A percentile compares a stretch with the other conserved stretches of the same genome.
These are phyloP conservation scores for Plasmodium inui DNA, from an alignment of 169 alveolate genomes.

Conservation along the genomic window DNA sequence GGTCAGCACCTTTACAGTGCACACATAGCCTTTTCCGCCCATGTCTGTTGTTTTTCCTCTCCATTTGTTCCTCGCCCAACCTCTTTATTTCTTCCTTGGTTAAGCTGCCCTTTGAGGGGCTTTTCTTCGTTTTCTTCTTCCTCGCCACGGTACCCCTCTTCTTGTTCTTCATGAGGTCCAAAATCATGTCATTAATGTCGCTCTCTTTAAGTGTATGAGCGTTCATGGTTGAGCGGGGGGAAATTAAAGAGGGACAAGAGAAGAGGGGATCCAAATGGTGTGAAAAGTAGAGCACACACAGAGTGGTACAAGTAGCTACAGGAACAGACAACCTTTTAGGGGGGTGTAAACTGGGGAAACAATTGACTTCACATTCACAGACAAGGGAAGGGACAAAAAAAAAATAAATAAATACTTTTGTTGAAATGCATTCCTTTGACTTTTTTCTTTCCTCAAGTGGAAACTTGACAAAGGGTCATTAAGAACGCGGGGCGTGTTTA, in stretches of 20 bases:
- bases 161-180: slow-evolving; percentile 25
- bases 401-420: background rate
- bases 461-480: too few relatives aligned
- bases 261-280: background rate
- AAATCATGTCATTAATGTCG: slow-evolving; percentile 37
- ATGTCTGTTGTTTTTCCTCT: background rate
- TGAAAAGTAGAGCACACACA: background rate
- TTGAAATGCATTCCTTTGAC: background rate
- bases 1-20: background rate
- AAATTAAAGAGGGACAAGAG: background rate
- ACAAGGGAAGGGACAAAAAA: background rate
- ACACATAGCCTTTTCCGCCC: background rate
- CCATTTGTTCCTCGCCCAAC: slow-evolving; percentile 1
- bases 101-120: background rate
- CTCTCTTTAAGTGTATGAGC: slow-evolving; percentile 18
- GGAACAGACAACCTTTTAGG: background rate
- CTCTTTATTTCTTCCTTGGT: slow-evolving; percentile 33
- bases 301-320: background rate
- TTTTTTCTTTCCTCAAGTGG: background rate
- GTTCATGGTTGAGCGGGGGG: slow-evolving; percentile 27
- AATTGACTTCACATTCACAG: background rate
- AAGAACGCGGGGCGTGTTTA: background rate
- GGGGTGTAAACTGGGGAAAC: background rate
- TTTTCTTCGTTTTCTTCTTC: slow-evolving; percentile 6
- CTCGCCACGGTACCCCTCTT: slow-evolving; percentile 10